Conservation (phyloP, 441 rosid species). For the Kokia cookei region DNA sequence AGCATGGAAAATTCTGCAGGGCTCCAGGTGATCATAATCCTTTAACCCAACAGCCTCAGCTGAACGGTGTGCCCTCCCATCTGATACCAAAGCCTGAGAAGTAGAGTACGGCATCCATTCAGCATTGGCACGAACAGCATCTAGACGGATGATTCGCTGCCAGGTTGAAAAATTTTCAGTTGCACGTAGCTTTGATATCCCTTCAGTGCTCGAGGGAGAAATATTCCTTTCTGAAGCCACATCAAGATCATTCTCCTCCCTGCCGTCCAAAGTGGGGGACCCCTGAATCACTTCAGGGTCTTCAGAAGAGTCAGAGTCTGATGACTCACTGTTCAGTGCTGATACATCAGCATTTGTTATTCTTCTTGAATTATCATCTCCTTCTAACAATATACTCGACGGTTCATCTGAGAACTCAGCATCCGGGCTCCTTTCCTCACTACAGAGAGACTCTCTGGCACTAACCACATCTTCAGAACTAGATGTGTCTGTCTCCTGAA, state of each 20-base stretch:
- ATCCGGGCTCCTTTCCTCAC: conserved; percentile 43
- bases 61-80: conserved; percentile 44
- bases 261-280: conserved; percentile 34
- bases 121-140: conserved; percentile 83
- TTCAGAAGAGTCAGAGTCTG: conserved; percentile 68
- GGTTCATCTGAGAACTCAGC: conserved; percentile 45
- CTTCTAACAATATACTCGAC: conserved; percentile 44
- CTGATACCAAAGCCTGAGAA: conserved; percentile 55
- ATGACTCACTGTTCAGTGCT: conserved; percentile 50
- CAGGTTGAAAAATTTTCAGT: conserved; percentile 73
- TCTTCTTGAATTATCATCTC: conserved; percentile 30
- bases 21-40: conserved; percentile 78
- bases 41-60: conserved; percentile 81
- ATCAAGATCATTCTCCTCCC: conserved; percentile 34
- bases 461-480: conserved; percentile 60
- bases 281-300: conserved; percentile 53
- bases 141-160: conserved; percentile 89
- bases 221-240: conserved; percentile 17
- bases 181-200: conserved; percentile 16
- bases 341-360: conserved; percentile 40
- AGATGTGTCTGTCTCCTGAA: conserved; percentile 40
- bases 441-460: conserved; percentile 61
- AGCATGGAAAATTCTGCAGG: conserved; percentile 79
- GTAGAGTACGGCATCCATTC: conserved; percentile 68
- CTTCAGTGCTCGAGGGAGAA: conserved; percentile 31